Base-by-base conservation (phyloP, 257 asterid genomes). In the Lantana camara region DNA sequence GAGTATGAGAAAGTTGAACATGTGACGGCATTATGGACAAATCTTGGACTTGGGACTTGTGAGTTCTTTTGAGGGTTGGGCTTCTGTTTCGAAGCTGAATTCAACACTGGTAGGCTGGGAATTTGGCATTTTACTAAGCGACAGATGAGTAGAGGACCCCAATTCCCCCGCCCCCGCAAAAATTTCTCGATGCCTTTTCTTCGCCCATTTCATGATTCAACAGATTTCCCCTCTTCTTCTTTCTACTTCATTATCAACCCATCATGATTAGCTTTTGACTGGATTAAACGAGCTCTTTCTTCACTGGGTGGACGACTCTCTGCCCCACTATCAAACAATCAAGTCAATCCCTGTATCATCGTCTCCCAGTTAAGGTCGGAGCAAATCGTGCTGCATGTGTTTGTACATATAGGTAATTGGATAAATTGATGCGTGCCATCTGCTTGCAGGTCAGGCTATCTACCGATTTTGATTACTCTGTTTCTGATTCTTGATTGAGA, bases 51-150 rank as follows among this genome's bases (percentile, higher is more conserved):
- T 61, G 69, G 57, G 64, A 67, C 30, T 30, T n/a, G n/a, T n/a
- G n/a, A n/a, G n/a, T n/a, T n/a, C n/a, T n/a, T n/a, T 10, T 20
- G 32, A 27, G 56, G 55, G 56, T 5, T 32, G 12, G 60, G n/a
- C 11, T 38, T 41, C 19, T 30, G 45, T 21, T 50, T 7, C 9
- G 60, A 30, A 27, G 59, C 64, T 35, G 62, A 69, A 44, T 70
- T 78, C 80, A 74, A 58, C 65, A 46, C 44, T 63, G 77, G 77
- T 67, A 46, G 83, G 80, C 73, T 62, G 64, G 35, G 66, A 50
- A 35, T 61, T 60, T 70, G 57, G 66, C 70, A 57, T 51, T 60
- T 69, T 77, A 58, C 69, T 40, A 37, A 70, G 40, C 29, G 40
- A 45, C 60, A 17, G 58, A 55, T 52, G 66, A 6, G 35, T 23